Evolutionary conservation across 2,329 filamentous ascomycete genomes (phyloP).

Genomic region (Apiospora malaysiana): DNA sequence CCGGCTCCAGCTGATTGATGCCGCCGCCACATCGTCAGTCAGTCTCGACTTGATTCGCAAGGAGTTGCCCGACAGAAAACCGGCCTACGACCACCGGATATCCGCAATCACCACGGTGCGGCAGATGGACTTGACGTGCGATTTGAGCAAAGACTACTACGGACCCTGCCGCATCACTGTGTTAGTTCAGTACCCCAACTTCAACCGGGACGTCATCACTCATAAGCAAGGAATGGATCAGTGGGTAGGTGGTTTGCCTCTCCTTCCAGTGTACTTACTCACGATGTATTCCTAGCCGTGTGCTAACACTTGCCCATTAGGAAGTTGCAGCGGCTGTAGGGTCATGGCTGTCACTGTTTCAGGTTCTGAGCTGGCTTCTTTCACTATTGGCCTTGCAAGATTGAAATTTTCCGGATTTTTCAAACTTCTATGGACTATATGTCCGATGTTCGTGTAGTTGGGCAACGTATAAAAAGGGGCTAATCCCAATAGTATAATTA

Average conservation of each 20-base stretch:
- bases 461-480: no score
- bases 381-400: background rate
- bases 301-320: background rate
- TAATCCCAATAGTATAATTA: no score
- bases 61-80: background rate
- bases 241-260: background rate
- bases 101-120: background rate
- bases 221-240: background rate
- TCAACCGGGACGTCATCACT: background rate
- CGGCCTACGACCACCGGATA: constrained; percentile 21
- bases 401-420: background rate
- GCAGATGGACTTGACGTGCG: background rate
- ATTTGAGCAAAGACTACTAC: constrained; percentile 8
- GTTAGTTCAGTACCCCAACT: background rate
- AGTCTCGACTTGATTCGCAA: background rate
- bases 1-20: constrained; percentile 15
- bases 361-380: constrained; percentile 17
- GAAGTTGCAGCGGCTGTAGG: constrained; percentile 17
- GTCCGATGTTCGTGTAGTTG: no score
- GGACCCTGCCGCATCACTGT: background rate
- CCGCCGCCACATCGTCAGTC: background rate
- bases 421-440: no score
- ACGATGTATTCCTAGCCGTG: background rate
- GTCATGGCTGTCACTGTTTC: constrained; percentile 22
- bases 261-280: background rate